Percentiles rank a stretch among this genome's conserved stretches.
phyloP scores from a whole-genome alignment of 2,329 filamentous ascomycete species.

The Fusarium cicatricum region DNA sequence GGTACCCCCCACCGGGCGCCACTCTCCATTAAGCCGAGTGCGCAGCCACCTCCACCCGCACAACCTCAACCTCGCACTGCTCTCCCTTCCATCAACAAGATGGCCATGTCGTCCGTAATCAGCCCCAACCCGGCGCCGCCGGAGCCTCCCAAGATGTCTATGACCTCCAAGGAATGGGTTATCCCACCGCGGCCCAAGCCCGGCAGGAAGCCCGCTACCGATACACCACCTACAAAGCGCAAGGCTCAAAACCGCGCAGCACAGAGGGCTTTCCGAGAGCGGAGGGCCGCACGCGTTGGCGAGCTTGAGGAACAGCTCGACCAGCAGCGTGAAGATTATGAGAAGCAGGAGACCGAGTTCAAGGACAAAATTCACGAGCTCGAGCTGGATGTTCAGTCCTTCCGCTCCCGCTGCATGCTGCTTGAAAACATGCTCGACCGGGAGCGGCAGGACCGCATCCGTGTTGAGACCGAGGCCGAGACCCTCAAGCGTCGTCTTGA shows the following conservation, averaged over 20 bases:
- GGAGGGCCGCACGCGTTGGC: conserved; percentile 83
- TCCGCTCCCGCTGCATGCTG: conserved; percentile 67
- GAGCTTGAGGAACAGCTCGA: conserved; percentile 75
- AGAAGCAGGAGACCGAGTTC: conserved; percentile 65
- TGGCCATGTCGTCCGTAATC: conserved; percentile 59
- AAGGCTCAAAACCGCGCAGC: conserved; percentile 95
- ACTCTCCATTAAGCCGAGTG: conserved; percentile 44
- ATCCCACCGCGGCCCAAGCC: conserved; percentile 87
- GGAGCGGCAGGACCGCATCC: conserved; percentile 60
- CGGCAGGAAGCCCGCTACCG: conserved; percentile 90
- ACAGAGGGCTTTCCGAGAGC: conserved; percentile 88
- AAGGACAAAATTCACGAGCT: conserved; percentile 66
- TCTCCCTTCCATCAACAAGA: conserved; percentile 52
- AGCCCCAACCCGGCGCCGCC: conserved; percentile 49
- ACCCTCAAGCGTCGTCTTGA: conserved; percentile 45
- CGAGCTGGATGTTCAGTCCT: conserved; percentile 72
- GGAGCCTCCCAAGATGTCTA: conserved; percentile 60
- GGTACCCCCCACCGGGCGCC: conserved; percentile 41
- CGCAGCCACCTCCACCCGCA: conserved; percentile 41
- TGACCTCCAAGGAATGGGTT: conserved; percentile 87
- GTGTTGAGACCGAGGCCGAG: conserved; percentile 53
- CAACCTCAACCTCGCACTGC: conserved; percentile 46
- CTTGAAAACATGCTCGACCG: conserved; percentile 71
- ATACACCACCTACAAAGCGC: conserved; percentile 90
- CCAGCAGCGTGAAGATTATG: conserved; percentile 64